A percentile compares a stretch with the other conserved stretches of the same genome.
phyloP scores from a whole-genome alignment of 768 basidiomycete species.

The Psilocybe azurescens region DNA sequence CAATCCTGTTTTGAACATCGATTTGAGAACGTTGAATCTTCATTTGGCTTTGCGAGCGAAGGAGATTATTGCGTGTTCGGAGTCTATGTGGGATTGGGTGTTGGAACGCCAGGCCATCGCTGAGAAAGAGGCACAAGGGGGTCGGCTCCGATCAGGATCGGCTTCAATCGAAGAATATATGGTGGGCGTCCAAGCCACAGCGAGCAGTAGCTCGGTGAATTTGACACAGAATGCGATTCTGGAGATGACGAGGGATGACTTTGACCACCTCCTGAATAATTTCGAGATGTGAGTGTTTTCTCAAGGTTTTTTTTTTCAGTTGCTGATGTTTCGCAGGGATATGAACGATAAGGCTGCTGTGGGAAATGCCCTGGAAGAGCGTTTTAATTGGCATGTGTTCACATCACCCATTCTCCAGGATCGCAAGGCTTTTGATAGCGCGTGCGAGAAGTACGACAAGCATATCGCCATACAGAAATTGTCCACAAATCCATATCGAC shows the following conservation, averaged over 20 bases:
- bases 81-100: constrained; percentile 85
- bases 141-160: constrained; percentile 22
- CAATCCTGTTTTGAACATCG: constrained; percentile 57
- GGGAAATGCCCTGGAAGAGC: constrained; percentile 47
- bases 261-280: constrained; percentile 58
- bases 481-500: constrained; percentile 3
- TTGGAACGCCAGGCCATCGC: constrained; percentile 47
- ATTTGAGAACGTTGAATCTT: constrained; percentile 62
- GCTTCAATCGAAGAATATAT: constrained; percentile 26
- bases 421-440: constrained; percentile 59
- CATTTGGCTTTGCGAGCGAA: constrained; percentile 65
- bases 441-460: constrained; percentile 62
- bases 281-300: constrained; percentile 63
- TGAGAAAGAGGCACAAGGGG: constrained; percentile 13
- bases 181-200: constrained; percentile 10
- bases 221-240: constrained; percentile 42
- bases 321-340: constrained; percentile 48
- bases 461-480: constrained; percentile 42
- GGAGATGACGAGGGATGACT: constrained; percentile 63
- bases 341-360: constrained; percentile 66
- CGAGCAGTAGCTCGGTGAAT: constrained; percentile 25
- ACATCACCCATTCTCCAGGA: constrained; percentile 47
- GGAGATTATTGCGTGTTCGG: constrained; percentile 73
- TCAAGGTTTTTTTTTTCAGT: not conserved
- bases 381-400: constrained; percentile 53